Percentiles rank a stretch among this genome's conserved stretches.
These are phyloP conservation scores for Dendrobium nobile DNA, from an alignment of 106 monocot species.

Conservation along the genomic window DNA sequence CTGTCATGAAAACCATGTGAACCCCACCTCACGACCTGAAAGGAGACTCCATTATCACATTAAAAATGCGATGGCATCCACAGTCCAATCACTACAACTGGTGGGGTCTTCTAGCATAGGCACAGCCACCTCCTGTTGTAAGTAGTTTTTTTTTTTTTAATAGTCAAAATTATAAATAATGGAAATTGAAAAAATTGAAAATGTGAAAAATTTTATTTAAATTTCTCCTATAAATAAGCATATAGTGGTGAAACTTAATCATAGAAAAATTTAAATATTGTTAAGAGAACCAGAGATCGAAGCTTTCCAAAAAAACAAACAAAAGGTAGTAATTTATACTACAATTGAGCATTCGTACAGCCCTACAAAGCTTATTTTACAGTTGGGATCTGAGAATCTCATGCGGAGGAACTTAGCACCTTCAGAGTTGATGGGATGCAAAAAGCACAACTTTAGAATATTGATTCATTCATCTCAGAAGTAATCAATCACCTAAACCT, in stretches of 20 bases:
- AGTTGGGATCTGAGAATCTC: background rate
- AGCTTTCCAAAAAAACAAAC: background rate
- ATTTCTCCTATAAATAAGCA: too few species aligned
- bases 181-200: too few species aligned
- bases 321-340: background rate
- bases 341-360: background rate
- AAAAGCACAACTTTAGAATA: background rate
- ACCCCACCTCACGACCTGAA: background rate
- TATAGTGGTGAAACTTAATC: too few species aligned
- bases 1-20: constrained; percentile 2
- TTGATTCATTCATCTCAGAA: background rate
- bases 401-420: background rate
- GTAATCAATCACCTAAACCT: background rate
- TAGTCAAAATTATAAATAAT: too few species aligned
- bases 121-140: background rate
- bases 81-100: background rate
- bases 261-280: background rate
- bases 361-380: background rate
- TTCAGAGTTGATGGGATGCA: background rate
- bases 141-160: too few species aligned
- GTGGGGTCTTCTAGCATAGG: background rate
- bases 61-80: background rate
- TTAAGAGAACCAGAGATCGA: background rate
- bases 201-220: too few species aligned
- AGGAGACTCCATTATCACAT: background rate